Evolutionary conservation across 768 basidiomycete genomes (phyloP).

Genomic region (Tephrocybe sp.): DNA sequence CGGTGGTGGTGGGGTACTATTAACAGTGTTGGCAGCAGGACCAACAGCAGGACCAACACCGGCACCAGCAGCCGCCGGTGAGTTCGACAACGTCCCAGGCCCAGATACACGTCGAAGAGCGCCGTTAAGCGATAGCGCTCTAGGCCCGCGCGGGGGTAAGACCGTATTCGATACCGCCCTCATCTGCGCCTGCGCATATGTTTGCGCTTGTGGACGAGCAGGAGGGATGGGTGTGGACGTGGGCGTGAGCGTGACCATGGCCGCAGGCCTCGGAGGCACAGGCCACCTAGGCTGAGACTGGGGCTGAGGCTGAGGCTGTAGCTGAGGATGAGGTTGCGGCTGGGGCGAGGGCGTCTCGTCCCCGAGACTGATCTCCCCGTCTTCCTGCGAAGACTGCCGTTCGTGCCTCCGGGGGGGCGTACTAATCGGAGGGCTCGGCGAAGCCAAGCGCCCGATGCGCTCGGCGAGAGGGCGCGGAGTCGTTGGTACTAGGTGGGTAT

Average conservation of each 20-base stretch:
- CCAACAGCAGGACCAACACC: too few species aligned
- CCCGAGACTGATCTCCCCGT: slow-evolving; percentile 47
- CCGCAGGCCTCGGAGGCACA: slow-evolving; percentile 29
- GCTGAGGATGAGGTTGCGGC: slow-evolving; percentile 1
- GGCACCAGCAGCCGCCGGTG: background rate
- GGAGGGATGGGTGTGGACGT: too few species aligned
- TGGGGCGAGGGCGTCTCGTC: slow-evolving; percentile 17
- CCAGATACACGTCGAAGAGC: too few species aligned
- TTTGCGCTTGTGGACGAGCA: too few species aligned
- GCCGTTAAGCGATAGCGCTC: background rate
- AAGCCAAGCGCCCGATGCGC: slow-evolving; percentile 1
- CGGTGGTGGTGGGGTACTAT: too few species aligned
- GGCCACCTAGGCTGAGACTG: slow-evolving; percentile 46
- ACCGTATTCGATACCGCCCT: too few species aligned
- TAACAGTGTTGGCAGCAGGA: too few species aligned
- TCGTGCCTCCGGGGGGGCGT: slow-evolving; percentile 8
- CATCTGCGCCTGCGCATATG: too few species aligned
- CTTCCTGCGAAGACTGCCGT: slow-evolving; percentile 45
- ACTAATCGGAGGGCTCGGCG: slow-evolving; percentile 4
- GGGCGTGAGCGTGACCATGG: background rate
- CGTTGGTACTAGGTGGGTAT: background rate
- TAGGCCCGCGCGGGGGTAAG: background rate
- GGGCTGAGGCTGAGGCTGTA: background rate
- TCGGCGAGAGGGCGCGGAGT: slow-evolving; percentile 2
- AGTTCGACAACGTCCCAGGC: too few species aligned